Percentiles rank a stretch among this genome's conserved stretches.
phyloP scores from a whole-genome alignment of 192 early-diverging fungal genomes.

The Coemansia sp. region DNA sequence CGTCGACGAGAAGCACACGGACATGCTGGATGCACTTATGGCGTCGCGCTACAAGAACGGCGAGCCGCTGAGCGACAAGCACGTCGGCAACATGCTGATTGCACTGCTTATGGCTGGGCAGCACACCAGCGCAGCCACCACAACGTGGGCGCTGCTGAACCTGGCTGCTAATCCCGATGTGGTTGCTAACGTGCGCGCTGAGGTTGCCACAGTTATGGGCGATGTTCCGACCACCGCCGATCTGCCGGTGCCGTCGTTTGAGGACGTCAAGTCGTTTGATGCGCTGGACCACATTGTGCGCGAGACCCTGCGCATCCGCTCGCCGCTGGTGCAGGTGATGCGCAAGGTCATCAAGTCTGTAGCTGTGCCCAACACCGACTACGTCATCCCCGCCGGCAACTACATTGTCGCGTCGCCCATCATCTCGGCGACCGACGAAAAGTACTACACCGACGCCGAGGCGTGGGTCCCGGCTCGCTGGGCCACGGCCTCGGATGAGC shows the following conservation, averaged over 20 bases:
- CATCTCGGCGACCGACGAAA: constrained; percentile 76
- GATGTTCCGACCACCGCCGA: constrained; percentile 18
- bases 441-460: constrained; percentile 75
- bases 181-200: constrained; percentile 65
- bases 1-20: constrained; percentile 58
- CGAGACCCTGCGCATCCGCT: constrained; percentile 89
- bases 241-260: constrained; percentile 59
- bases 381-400: constrained; percentile 86
- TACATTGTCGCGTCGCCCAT: constrained; percentile 80
- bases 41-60: constrained; percentile 87
- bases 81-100: constrained; percentile 95
- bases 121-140: constrained; percentile 90
- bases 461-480: constrained; percentile 82
- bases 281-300: constrained; percentile 81
- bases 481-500: constrained; percentile 56
- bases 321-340: constrained; percentile 92
- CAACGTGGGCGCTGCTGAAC: constrained; percentile 87
- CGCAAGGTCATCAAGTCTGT: constrained; percentile 81
- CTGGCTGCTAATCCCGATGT: constrained; percentile 75
- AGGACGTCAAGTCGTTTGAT: constrained; percentile 70
- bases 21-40: constrained; percentile 84
- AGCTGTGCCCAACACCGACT: constrained; percentile 69
- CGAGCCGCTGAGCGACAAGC: constrained; percentile 72
- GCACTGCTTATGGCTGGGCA: constrained; percentile 97
- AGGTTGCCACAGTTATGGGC: constrained; percentile 65